Evolutionary conservation across 2,329 filamentous ascomycete genomes (phyloP), one percentile per base, ranked within the genome.

Genomic region (Keithomyces neogunnii): DNA sequence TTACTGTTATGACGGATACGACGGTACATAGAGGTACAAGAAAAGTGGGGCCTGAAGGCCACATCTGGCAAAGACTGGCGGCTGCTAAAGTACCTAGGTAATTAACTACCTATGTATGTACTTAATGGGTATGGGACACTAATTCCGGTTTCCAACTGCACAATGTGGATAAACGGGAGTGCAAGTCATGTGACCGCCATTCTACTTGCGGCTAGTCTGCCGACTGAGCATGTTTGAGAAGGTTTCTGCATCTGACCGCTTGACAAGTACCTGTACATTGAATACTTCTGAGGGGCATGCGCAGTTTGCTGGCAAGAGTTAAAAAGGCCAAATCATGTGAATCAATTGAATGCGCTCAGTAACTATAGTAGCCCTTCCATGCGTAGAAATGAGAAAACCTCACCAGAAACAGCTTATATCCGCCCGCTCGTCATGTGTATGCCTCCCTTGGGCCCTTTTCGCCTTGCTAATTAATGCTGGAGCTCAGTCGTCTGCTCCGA

Each of bases 151-250:
- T 6, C 5, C 33, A 35, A 35, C n/a, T n/a, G n/a, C n/a, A n/a
- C n/a, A n/a, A n/a, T 19, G 19, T 19, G 19, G 19, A 19, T 19
- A 19, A 19, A 19, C 19, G 19, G 19, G 19, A 19, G 19, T 19
- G 19, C 11, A n/a, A 38, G 36, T 38, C 11, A 38, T 13, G 36
- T 38, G 11, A n/a, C 36, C 19, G 11, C 36, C 11, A n/a, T 13
- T 44, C 40, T 19, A 4, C n/a, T 29, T 32, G 19, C 36, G 33
- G 39, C 26, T 44, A 36, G 51, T 31, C 28, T 30, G 40, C 44
- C 55, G 60, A 54, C 58, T 74, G 74, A 74, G 74, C 68, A 67
- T 57, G 55, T 77, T 77, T 77, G 74, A 77, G 74, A 72, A 74
- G 65, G 69, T 77, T 77, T 76, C 62, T 60, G 57, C 59, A 62